Evolutionary conservation across 495 filamentous ascomycete genomes (phyloP), one percentile per base, ranked within the genome.

Genomic region (Cenococcum geophilum): DNA sequence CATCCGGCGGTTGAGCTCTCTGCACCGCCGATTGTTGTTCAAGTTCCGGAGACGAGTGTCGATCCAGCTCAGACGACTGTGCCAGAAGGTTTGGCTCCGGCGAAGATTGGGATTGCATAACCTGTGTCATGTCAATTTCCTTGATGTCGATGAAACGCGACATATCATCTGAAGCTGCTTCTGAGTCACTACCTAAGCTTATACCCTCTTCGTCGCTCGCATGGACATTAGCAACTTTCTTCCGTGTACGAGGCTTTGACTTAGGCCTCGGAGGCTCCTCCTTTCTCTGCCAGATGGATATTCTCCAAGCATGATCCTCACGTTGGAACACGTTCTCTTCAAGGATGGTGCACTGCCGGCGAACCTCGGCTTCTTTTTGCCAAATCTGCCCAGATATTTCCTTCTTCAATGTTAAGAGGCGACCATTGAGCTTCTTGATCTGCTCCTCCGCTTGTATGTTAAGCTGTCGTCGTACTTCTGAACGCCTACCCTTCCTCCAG

Each of bases 311-410:
- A 6, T 75, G 62, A 22, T 81, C 71, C 68, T 81, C 79, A 10
- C 76, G 79, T 36, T 85, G 77, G 27, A 77, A 79, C n/a, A 96
- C 70, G 5, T 77, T 89, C 4, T 69, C 65, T 48, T 89, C 81
- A 70, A 95, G 69, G 45, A 74, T 78, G n/a, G 68, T 65, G 51
- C 81, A 82, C 58, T 80, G 79, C n/a, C 72, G 72, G 18, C 71
- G 63, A 14, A 92, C 62, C 23, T 81, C 72, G 1, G 63, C 57
- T 9, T 68, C 65, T 21, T 75, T 78, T 0, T 60, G 68, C 80
- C 83, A 91, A 9, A 74, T 62, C 55, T 79, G 70, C 1, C 65
- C 50, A 16, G 73, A 49, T 27, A 93, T 78, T 34, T 83, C 76
- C 1, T 77, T 58, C 36, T 73, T 73, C 34, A 83, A 64, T 20